These are phyloP conservation scores for Metschnikowia henanensis DNA, from an alignment of 805 yeast genomes.

Conservation along the genomic window DNA sequence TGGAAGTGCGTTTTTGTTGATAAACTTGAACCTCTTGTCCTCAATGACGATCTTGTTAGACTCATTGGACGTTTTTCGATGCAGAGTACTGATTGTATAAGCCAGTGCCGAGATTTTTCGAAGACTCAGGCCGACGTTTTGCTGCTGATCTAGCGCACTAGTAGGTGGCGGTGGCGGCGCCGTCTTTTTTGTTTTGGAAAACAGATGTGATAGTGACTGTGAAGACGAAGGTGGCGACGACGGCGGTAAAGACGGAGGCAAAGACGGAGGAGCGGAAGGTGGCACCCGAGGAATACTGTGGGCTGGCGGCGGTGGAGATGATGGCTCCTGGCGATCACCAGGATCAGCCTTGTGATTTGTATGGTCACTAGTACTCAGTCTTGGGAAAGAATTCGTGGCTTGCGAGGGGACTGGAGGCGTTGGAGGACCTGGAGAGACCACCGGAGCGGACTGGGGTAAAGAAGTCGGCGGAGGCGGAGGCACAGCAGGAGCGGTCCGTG, in stretches of 20 bases:
- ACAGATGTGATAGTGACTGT: conserved; percentile 1
- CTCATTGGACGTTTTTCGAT: conserved; percentile 19
- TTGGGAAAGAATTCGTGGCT: conserved; percentile 9
- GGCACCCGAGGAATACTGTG: conserved; percentile 4
- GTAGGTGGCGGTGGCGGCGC: conserved; percentile 30
- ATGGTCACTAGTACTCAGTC: not conserved
- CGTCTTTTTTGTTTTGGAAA: conserved; percentile 21
- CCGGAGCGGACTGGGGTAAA: conserved; percentile 18
- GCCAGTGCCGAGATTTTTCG: conserved; percentile 65
- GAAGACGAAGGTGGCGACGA: conserved; percentile 7
- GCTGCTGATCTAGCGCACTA: conserved; percentile 38
- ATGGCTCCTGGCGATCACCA: not conserved
- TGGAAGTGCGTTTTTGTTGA: conserved; percentile 70
- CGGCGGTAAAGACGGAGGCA: conserved; percentile 20
- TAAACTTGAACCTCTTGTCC: conserved; percentile 68
- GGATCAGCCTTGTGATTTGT: not conserved
- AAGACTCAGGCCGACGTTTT: conserved; percentile 48
- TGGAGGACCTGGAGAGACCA: conserved; percentile 6
- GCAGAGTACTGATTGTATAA: conserved; percentile 55
- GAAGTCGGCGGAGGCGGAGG: conserved; percentile 23
- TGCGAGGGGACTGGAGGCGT: conserved; percentile 1
- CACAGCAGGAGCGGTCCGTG: conserved; percentile 23
- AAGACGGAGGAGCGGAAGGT: conserved; percentile 17
- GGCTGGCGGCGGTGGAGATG: conserved; percentile 4
- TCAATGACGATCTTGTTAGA: conserved; percentile 51